Base-by-base conservation (phyloP, 148 eudicot genomes). In the Cornus suecica region DNA sequence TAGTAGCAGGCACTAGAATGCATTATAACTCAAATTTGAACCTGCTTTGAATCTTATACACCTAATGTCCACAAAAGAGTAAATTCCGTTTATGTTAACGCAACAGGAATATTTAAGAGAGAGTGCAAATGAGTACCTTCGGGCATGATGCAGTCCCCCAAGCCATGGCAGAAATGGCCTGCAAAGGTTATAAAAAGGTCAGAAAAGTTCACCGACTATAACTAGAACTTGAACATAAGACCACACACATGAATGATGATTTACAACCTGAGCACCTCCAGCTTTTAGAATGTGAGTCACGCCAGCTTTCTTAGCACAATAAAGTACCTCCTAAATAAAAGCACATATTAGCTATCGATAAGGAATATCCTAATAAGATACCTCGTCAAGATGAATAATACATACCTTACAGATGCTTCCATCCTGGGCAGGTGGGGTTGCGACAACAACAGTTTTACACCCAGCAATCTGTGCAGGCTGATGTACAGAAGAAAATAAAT, bases 81-180 rank as follows among this genome's bases (percentile, higher is more conserved):
- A 32, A 65, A n/a, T 16, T 30, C 23, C 24, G 1, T 0, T 66
- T 10, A 18, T 31, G 25, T 15, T 18, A 32, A 18, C 6, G 10
- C 22, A 31, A 66, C 18, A 31, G 24, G 37, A 34, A 74, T 20
- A 64, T 63, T 37, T 66, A 3, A 24, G 18, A 64, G 8, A 69
- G 34, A 8, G 25, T 60, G 41, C 4, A 54, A 52, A 61, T 25
- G 28, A 37, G 61, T 83, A 93, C 97, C 97, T 93, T 93, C 22
- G 97, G 97, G 80, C 95, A 93, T 58, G 95, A 90, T 25, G 88
- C 64, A 18, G 97, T 93, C 68, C 97, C 97, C 97, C 97, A 93
- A 27, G 97, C 97, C 97, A 93, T 90, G 77, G 95, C 97, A 82
- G 95, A 80, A 76, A 93, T 89, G 52, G 95, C 95, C 95, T 90